These are phyloP conservation scores for Solanum appendiculatum DNA, from an alignment of 257 asterid genomes.

Conservation along the genomic window DNA sequence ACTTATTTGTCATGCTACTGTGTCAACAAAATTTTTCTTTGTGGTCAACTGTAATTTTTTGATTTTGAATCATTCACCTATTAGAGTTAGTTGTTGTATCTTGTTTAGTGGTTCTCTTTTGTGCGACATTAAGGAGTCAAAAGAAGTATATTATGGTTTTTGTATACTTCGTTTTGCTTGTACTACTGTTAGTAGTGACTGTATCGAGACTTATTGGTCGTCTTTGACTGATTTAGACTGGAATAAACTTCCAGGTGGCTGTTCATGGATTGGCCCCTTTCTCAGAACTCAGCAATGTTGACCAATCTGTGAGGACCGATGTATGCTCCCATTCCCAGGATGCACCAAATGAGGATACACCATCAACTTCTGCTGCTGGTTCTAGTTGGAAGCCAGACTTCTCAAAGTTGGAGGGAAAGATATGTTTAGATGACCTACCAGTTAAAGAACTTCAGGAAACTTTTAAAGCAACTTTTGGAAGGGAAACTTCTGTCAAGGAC, in stretches of 20 bases:
- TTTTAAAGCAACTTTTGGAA: conserved; percentile 87
- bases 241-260: conserved; percentile 32
- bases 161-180: not conserved
- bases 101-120: not conserved
- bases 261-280: conserved; percentile 11
- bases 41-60: not conserved
- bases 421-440: conserved; percentile 61
- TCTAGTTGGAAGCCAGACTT: conserved; percentile 58
- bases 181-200: not conserved
- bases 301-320: conserved; percentile 22
- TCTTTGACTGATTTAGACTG: not conserved
- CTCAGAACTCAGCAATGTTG: conserved; percentile 16
- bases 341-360: conserved; percentile 21
- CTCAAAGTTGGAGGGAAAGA: conserved; percentile 74
- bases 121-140: not conserved
- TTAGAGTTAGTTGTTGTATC: not conserved
- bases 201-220: not conserved
- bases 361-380: conserved; percentile 29
- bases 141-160: not conserved
- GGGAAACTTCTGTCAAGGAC: conserved; percentile 93
- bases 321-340: conserved; percentile 25
- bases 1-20: not conserved
- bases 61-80: not conserved
- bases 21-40: not conserved
- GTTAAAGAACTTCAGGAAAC: conserved; percentile 92